These are phyloP conservation scores for Arachis monticola DNA, from an alignment of 331 rosid genomes.

Conservation along the genomic window DNA sequence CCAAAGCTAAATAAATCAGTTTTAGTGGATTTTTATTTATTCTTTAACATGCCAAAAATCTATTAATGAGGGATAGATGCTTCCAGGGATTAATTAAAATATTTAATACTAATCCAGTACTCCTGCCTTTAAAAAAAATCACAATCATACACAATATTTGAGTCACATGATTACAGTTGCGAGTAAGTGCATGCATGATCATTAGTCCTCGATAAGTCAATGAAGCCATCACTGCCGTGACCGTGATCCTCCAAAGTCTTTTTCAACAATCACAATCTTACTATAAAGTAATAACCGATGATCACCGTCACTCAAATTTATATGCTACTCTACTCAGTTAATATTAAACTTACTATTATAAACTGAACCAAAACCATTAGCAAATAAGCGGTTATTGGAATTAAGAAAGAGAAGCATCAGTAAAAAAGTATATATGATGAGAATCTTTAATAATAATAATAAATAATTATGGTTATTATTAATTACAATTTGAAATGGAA, in stretches of 20 bases:
- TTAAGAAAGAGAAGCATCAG: neutral
- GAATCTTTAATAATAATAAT: too few species aligned
- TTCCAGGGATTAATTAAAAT: neutral
- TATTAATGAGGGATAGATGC: neutral
- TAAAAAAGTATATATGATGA: too few species aligned
- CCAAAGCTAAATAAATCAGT: neutral
- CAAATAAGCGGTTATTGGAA: neutral
- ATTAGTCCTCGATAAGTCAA: constrained; percentile 40
- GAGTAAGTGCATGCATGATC: constrained; percentile 29
- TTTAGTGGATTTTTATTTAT: neutral
- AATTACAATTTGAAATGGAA: too few species aligned
- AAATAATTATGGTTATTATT: too few species aligned
- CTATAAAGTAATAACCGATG: neutral
- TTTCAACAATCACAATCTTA: neutral
- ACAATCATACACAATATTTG: neutral
- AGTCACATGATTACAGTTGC: constrained; percentile 34
- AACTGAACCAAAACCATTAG: neutral
- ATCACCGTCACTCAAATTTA: neutral
- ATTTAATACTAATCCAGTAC: too few species aligned
- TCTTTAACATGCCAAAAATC: neutral
- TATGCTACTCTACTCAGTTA: neutral
- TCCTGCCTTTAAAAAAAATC: too few species aligned
- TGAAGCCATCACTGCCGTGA: constrained; percentile 24
- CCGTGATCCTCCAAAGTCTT: neutral
- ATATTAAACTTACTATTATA: neutral